Evolutionary conservation across 2,329 filamentous ascomycete genomes (phyloP).

Genomic region (Aspergillus transmontanensis): DNA sequence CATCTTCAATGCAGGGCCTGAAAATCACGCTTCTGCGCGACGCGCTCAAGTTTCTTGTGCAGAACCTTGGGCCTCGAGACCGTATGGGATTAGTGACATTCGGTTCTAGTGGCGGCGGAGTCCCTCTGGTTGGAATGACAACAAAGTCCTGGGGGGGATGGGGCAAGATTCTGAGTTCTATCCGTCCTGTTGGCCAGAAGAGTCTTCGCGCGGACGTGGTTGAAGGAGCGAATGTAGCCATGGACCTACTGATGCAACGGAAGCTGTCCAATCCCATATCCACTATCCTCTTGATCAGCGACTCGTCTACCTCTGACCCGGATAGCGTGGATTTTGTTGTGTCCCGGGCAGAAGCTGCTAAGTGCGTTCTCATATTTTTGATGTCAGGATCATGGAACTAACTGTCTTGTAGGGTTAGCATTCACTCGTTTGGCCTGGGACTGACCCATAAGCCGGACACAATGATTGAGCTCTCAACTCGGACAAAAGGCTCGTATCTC

Average conservation of each 20-base stretch:
- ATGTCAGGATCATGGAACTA: slow-evolving; percentile 20
- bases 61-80: slow-evolving; percentile 85
- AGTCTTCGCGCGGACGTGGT: slow-evolving; percentile 95
- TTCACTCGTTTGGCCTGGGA: slow-evolving; percentile 94
- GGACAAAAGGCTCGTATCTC: slow-evolving; percentile 95
- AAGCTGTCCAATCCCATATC: slow-evolving; percentile 95
- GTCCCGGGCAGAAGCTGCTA: slow-evolving; percentile 92
- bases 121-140: slow-evolving; percentile 97
- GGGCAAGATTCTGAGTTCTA: slow-evolving; percentile 80
- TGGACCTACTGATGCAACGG: slow-evolving; percentile 97
- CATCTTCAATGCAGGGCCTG: slow-evolving; percentile 98
- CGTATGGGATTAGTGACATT: slow-evolving; percentile 98
- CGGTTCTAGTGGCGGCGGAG: slow-evolving; percentile 88
- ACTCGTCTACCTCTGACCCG: slow-evolving; percentile 89
- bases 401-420: slow-evolving; percentile 68
- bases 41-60: slow-evolving; percentile 87
- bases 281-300: slow-evolving; percentile 94
- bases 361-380: slow-evolving; percentile 59
- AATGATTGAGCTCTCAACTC: slow-evolving; percentile 94
- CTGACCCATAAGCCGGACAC: slow-evolving; percentile 98
- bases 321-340: slow-evolving; percentile 98
- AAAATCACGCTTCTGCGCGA: slow-evolving; percentile 95
- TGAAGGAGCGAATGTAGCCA: slow-evolving; percentile 94
- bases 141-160: slow-evolving; percentile 93
- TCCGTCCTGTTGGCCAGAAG: slow-evolving; percentile 93